A percentile compares a stretch with the other conserved stretches of the same genome.
phyloP scores from a whole-genome alignment of 2,329 filamentous ascomycete species.

The Xylaria sp. region DNA sequence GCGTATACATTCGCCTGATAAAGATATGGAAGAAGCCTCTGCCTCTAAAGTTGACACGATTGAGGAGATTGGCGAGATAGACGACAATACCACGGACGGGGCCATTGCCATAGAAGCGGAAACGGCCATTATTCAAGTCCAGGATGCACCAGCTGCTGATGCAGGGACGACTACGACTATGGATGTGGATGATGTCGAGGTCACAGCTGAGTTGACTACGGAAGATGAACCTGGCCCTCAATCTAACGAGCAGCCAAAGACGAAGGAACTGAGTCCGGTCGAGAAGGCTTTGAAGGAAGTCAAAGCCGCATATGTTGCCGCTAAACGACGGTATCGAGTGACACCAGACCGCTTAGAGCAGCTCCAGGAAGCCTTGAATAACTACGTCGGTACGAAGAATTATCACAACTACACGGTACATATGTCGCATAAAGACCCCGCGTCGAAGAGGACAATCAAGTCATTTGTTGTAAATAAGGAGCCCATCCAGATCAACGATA shows the following conservation, averaged over 20 bases:
- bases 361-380: slow-evolving; percentile 77
- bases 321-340: slow-evolving; percentile 87
- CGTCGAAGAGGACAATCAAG: slow-evolving; percentile 89
- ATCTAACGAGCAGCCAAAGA: slow-evolving; percentile 42
- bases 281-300: slow-evolving; percentile 76
- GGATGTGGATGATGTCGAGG: slow-evolving; percentile 38
- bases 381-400: slow-evolving; percentile 86
- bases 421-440: slow-evolving; percentile 82
- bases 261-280: slow-evolving; percentile 61
- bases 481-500: slow-evolving; percentile 87
- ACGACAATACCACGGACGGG: slow-evolving; percentile 26
- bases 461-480: slow-evolving; percentile 82
- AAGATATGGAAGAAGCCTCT: slow-evolving; percentile 29
- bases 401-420: slow-evolving; percentile 99
- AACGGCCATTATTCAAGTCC: slow-evolving; percentile 1
- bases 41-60: slow-evolving; percentile 26
- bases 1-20: slow-evolving; percentile 61
- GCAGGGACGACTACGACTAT: slow-evolving; percentile 44
- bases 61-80: slow-evolving; percentile 18
- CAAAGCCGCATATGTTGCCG: slow-evolving; percentile 81
- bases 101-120: slow-evolving; percentile 26
- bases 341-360: slow-evolving; percentile 75
- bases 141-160: slow-evolving; percentile 20
- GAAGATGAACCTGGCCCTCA: slow-evolving; percentile 24
- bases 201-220: slow-evolving; percentile 34